Conservation (phyloP, 2,329 filamentous ascomycete species). For the Elsinoe necatrix region DNA sequence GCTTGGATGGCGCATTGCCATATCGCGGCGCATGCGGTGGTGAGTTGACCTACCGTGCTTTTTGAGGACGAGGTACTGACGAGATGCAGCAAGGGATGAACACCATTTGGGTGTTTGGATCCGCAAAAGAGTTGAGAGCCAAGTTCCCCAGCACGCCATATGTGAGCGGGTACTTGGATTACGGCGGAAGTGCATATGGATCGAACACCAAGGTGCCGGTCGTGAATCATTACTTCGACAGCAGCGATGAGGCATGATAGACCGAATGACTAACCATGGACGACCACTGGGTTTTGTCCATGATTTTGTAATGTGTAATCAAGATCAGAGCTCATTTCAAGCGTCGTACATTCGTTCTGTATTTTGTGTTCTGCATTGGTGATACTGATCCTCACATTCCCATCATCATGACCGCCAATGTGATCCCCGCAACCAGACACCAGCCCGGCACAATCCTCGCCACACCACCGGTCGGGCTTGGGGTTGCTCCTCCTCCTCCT, state of each 20-base stretch:
- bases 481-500: background rate
- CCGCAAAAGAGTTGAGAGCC: background rate
- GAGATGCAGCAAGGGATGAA: conserved; percentile 1
- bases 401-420: background rate
- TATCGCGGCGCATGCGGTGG: conserved; percentile 49
- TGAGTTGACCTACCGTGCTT: conserved; percentile 27
- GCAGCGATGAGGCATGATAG: background rate
- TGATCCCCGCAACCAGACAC: background rate
- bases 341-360: background rate
- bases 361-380: background rate
- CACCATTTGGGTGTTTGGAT: conserved; percentile 11
- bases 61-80: background rate
- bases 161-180: conserved; percentile 9
- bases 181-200: conserved; percentile 14
- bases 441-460: background rate
- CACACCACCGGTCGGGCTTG: conserved; percentile 2
- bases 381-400: background rate
- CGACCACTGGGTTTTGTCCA: background rate
- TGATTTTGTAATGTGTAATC: background rate
- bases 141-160: conserved; percentile 10
- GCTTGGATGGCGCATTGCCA: conserved; percentile 59
- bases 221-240: conserved; percentile 14
- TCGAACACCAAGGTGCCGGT: conserved; percentile 10
- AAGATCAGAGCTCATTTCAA: background rate
- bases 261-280: background rate